Evolutionary conservation across 139 green algal species (phyloP), one percentile per base, ranked within the genome.

Genomic region (Chlamydomonas sp.): DNA sequence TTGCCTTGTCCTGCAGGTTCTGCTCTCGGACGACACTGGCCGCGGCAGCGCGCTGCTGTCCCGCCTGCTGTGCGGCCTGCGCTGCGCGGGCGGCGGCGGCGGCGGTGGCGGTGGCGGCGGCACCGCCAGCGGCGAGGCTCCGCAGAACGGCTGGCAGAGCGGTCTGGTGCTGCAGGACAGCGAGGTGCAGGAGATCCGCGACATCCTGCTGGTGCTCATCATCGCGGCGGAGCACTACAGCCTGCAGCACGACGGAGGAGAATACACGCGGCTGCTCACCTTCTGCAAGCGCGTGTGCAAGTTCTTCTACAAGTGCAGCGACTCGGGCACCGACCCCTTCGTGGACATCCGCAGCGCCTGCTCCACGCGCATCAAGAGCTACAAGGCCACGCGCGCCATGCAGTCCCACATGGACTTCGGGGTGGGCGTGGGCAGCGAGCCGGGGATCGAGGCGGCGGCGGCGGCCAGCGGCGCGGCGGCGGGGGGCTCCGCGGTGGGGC

Each of bases 161-260:
- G 83, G 83, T 62, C 71, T 87, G 62, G 76, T 89, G 77, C 59
- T 89, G 85, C 77, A 76, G 83, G 83, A 87, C 73, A 75, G 72
- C 20, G 78, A 92, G 79, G 86, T 92, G n/a, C 83, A 79, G 15
- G 90, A 91, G 85, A 89, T 91, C 77, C 85, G 90, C 0, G 90
- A 93, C 88, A 90, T 93, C 76, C 85, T 93, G 77, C 85, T 91
- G 12, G 90, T 93, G 63, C 90, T 93, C 77, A 93, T 93, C 81
- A 90, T 91, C 57, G 88, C 90, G 0, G 90, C 90, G 1, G 87
- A 93, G 84, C 85, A 91, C 87, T 91, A 93, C 80, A 83, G 61
- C 18, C 76, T 93, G 75, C 78, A 90, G 49, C 83, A 89, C 72
- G 84, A 91, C 63, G 84, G 82, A n/a, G 84, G 86, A 2, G 87